A percentile compares a stretch with the other conserved stretches of the same genome.
phyloP scores from a whole-genome alignment of 495 filamentous ascomycete species.

The Thermothielavioides terrestris region DNA sequence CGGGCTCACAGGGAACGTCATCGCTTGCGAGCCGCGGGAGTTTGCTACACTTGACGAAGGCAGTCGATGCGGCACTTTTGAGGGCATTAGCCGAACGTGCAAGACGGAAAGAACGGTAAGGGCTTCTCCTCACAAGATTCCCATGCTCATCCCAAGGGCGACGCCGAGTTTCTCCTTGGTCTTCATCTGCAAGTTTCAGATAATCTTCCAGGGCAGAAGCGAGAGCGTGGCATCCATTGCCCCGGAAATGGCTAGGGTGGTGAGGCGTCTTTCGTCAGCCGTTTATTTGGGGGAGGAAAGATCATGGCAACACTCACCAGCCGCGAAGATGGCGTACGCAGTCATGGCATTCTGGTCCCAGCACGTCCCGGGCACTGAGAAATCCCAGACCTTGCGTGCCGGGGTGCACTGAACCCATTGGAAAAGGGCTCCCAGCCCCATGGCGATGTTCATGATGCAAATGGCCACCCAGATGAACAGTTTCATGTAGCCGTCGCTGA shows the following conservation, averaged over 20 bases:
- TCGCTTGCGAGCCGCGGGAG: conserved; percentile 15
- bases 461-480: conserved; percentile 26
- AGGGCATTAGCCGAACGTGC: neutral
- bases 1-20: conserved; percentile 20
- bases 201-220: conserved; percentile 26
- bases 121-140: conserved; percentile 26
- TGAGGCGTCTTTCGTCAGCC: too few relatives aligned
- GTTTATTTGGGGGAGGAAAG: too few relatives aligned
- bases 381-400: conserved; percentile 25
- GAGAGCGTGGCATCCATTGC: conserved; percentile 30
- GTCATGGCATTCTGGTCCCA: conserved; percentile 19
- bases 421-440: conserved; percentile 28
- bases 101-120: neutral
- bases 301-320: conserved; percentile 12
- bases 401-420: conserved; percentile 30
- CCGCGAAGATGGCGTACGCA: conserved; percentile 19
- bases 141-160: conserved; percentile 34
- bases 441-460: conserved; percentile 24
- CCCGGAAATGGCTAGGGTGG: conserved; percentile 28
- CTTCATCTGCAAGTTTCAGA: conserved; percentile 29
- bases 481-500: conserved; percentile 13
- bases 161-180: conserved; percentile 32
- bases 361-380: conserved; percentile 22
- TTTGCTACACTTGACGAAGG: conserved; percentile 21
- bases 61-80: conserved; percentile 23